Percentiles rank a stretch among this genome's conserved stretches.
Evolutionary conservation across 1,284 basidiomycete species (phyloP).

Genomic region (Spongispora temasekensis): DNA sequence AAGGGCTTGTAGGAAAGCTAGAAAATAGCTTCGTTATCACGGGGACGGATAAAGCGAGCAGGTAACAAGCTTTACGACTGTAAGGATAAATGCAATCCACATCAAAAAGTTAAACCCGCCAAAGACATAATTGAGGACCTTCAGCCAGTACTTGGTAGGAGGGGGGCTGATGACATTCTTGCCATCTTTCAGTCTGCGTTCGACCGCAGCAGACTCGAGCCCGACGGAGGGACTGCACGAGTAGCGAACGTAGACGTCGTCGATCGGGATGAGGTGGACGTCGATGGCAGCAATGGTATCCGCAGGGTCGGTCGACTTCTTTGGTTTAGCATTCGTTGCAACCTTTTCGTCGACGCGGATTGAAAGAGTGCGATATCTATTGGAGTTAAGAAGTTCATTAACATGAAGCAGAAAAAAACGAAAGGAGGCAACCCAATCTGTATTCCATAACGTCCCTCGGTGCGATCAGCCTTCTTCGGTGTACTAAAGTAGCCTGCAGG

Average conservation of each 20-base stretch:
- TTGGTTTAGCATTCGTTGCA: not conserved
- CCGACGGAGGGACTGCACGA: not conserved
- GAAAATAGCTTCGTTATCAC: slow-evolving; percentile 28
- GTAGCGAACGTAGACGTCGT: not conserved
- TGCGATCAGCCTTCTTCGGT: not conserved
- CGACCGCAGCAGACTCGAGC: not conserved
- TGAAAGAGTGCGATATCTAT: not conserved
- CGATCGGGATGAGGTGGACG: not conserved
- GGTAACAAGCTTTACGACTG: slow-evolving; percentile 33
- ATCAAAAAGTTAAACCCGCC: slow-evolving; percentile 55
- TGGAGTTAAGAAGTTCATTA: not conserved
- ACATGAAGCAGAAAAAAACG: not conserved
- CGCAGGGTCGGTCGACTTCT: not conserved
- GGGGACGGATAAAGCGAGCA: slow-evolving; percentile 40
- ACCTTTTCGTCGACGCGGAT: not conserved
- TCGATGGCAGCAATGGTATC: not conserved
- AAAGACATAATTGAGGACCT: slow-evolving; percentile 50
- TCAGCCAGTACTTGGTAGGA: slow-evolving; percentile 48
- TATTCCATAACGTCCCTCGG: not conserved
- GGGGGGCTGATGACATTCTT: slow-evolving; percentile 41
- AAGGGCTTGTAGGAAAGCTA: slow-evolving; percentile 48
- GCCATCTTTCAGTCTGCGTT: not conserved
- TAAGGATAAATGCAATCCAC: slow-evolving; percentile 51
- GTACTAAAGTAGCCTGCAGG: too few relatives aligned
- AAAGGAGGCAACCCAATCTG: not conserved